phyloP scores from a whole-genome alignment of 495 filamentous ascomycete genomes.

The Hypoxylon intermedium region DNA sequence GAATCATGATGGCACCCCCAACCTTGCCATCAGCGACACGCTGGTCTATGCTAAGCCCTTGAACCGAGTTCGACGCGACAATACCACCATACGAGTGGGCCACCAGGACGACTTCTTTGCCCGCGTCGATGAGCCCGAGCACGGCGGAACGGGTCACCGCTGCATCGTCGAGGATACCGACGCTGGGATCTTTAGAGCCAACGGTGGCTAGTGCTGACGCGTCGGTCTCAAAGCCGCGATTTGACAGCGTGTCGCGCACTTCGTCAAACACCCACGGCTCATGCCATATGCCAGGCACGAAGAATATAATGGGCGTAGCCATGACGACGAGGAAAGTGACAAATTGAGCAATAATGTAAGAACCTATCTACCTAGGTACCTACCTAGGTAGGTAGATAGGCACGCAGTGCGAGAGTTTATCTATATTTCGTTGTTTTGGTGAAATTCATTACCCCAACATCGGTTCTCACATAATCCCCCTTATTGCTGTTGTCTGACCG shows the following conservation, averaged over 20 bases:
- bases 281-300: constrained; percentile 55
- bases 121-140: constrained; percentile 35
- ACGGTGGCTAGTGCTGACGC: constrained; percentile 44
- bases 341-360: neutral
- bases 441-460: too few species aligned
- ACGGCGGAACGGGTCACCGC: neutral
- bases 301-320: constrained; percentile 20
- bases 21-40: constrained; percentile 28
- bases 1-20: constrained; percentile 48
- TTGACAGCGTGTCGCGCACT: constrained; percentile 42
- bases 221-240: constrained; percentile 41
- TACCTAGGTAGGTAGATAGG: too few species aligned
- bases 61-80: constrained; percentile 46
- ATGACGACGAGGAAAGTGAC: neutral
- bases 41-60: constrained; percentile 36
- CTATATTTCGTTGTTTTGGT: too few species aligned
- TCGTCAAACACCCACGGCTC: constrained; percentile 43
- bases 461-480: too few species aligned
- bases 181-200: constrained; percentile 36
- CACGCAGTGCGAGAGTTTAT: too few species aligned
- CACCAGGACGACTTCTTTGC: constrained; percentile 45
- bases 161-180: constrained; percentile 30
- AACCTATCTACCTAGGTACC: too few species aligned
- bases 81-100: constrained; percentile 55
- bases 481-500: too few species aligned